phyloP scores from a whole-genome alignment of 2,329 filamentous ascomycete genomes.

The Thelonectria olida region DNA sequence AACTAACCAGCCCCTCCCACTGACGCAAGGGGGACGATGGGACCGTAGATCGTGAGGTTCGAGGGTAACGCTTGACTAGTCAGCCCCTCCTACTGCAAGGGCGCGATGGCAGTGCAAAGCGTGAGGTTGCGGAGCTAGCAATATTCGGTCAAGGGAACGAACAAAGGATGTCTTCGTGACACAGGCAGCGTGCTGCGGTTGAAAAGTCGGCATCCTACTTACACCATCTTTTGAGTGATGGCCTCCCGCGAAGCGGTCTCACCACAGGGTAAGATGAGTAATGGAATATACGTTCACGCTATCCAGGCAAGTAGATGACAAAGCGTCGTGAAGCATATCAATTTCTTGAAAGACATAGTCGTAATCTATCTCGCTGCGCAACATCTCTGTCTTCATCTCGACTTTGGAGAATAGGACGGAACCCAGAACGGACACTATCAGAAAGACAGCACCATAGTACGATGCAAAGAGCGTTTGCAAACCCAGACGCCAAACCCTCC shows the following conservation, averaged over 20 bases:
- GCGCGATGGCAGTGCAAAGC: slow-evolving; percentile 3
- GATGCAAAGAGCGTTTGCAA: slow-evolving; percentile 13
- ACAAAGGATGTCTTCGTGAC: background rate
- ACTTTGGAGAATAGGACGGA: background rate
- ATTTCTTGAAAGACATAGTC: slow-evolving; percentile 5
- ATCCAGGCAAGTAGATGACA: background rate
- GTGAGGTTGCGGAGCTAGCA: background rate
- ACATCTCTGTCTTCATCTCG: background rate
- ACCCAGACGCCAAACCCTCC: background rate
- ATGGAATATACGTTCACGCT: no score
- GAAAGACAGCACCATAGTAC: slow-evolving; percentile 2
- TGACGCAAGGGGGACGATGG: background rate
- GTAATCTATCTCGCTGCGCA: slow-evolving; percentile 4
- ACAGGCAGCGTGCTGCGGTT: no score
- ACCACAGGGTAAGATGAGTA: no score
- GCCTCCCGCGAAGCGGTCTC: no score
- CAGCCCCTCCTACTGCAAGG: background rate
- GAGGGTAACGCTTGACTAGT: background rate
- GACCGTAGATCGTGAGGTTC: background rate
- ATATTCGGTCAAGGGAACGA: background rate
- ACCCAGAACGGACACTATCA: background rate
- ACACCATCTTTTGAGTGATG: no score
- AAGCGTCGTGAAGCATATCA: background rate
- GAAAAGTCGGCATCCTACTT: no score
- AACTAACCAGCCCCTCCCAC: background rate